Base-by-base conservation (phyloP, 805 yeast genomes). In the Yarrowia alimentaria region DNA sequence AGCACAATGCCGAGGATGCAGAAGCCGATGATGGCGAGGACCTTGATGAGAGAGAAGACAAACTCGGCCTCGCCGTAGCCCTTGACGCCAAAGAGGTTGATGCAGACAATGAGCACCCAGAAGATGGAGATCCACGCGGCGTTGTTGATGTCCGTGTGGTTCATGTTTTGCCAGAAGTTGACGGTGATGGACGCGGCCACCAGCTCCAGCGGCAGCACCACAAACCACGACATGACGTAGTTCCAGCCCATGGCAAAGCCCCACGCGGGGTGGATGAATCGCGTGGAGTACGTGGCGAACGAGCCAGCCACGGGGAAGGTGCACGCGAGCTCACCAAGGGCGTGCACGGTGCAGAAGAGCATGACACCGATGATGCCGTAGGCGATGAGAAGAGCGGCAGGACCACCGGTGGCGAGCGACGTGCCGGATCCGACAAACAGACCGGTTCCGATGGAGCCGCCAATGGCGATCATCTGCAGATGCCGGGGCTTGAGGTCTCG, bases 361-460 rank as follows among this genome's bases (percentile, higher is more conserved):
- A 80, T 76, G 50, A 77, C 63, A 24, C 86, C 85, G 68, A 82
- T 78, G 47, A 79, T 62, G 22, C 74, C 69, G 61, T 77, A 80
- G 25, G 85, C 80, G 30, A 82, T 71, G 38, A 83, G 67, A 37
- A 77, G 56, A 40, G 76, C 77, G 11, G 77, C 85, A 3, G 89
- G 87, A 22, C 89, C 89, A 55, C 83, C 83, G 11, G 66, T 62
- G 29, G 63, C 60, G 55, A 83, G 68, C 1, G 82, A 75, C 22
- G 68, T 60, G 38, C 84, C 85, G 17, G 80, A 73, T 60, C 88
- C 88, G 50, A 82, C 81, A 56, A 83, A 76, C 51, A 82, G 67
- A 64, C 88, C 87, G 1, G 87, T 80, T 58, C 88, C 88, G 38
- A 81, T 79, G 57, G 82, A 76, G 42, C 94, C 90, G 53, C 93